Percentiles rank a stretch among this genome's conserved stretches.
phyloP scores from a whole-genome alignment of 2,329 filamentous ascomycete genomes.

The Colletotrichum gigasporum region DNA sequence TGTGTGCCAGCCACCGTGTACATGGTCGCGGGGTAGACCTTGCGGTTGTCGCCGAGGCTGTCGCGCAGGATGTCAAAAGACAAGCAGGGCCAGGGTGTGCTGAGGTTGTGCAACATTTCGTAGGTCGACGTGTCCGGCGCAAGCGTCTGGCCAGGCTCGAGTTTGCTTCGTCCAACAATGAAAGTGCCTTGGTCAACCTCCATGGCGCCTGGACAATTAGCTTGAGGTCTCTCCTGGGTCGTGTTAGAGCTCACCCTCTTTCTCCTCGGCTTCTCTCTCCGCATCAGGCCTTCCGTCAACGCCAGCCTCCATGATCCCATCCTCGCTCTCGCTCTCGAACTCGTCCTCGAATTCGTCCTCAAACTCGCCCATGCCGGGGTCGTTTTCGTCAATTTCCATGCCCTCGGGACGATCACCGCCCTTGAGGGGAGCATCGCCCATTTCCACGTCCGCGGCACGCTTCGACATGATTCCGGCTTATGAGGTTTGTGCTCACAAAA shows the following conservation, averaged over 20 bases:
- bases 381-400: slow-evolving; percentile 72
- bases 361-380: slow-evolving; percentile 75
- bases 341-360: slow-evolving; percentile 96
- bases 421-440: slow-evolving; percentile 63
- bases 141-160: slow-evolving; percentile 90
- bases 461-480: slow-evolving; percentile 62
- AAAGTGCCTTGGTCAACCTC: slow-evolving; percentile 94
- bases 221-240: background rate
- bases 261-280: slow-evolving; percentile 90
- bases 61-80: slow-evolving; percentile 95
- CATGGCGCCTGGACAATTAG: slow-evolving; percentile 72
- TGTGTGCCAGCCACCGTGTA: slow-evolving; percentile 96
- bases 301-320: slow-evolving; percentile 93
- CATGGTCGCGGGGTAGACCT: slow-evolving; percentile 92
- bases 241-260: slow-evolving; percentile 60
- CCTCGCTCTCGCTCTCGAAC: slow-evolving; percentile 87
- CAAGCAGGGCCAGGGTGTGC: slow-evolving; percentile 95
- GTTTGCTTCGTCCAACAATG: slow-evolving; percentile 92
- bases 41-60: slow-evolving; percentile 85
- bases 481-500: background rate
- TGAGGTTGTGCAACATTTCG: slow-evolving; percentile 95
- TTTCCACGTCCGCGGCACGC: slow-evolving; percentile 61
- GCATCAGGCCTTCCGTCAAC: slow-evolving; percentile 93
- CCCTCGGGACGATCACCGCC: slow-evolving; percentile 68
- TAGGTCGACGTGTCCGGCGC: slow-evolving; percentile 94